Percentiles rank a stretch among this genome's conserved stretches.
phyloP scores from a whole-genome alignment of 1,284 basidiomycete genomes.

The Boletus putidus region DNA sequence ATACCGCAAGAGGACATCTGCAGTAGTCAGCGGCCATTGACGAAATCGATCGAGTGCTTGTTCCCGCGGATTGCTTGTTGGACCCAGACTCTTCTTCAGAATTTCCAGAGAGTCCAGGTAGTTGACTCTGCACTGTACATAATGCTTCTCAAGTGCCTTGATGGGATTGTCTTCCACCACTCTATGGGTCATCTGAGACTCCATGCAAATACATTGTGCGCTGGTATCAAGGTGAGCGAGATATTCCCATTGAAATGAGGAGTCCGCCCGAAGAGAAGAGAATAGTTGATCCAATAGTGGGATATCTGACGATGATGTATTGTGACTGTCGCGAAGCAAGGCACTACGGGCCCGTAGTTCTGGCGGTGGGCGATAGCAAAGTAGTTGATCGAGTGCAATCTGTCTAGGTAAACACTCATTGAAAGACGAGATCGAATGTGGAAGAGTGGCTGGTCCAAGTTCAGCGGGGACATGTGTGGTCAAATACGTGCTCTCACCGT shows the following conservation, averaged over 20 bases:
- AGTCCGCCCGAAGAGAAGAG: background rate
- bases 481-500: too few relatives aligned
- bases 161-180: background rate
- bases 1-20: constrained; percentile 27
- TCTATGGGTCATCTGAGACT: background rate
- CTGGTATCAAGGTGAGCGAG: background rate
- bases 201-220: background rate
- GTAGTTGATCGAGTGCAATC: background rate
- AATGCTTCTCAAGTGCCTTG: background rate
- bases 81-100: background rate
- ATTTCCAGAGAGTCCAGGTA: background rate
- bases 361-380: background rate
- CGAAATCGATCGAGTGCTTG: background rate
- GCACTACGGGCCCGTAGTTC: background rate
- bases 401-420: too few relatives aligned
- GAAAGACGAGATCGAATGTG: background rate
- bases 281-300: background rate
- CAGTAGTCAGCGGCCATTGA: constrained; percentile 31
- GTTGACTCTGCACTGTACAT: background rate
- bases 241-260: background rate
- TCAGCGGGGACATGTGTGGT: too few relatives aligned
- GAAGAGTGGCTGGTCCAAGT: background rate
- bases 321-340: background rate
- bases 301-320: background rate
- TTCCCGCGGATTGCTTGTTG: background rate